phyloP scores from a whole-genome alignment of 352 stramenopile genomes.

The Peronospora farinosa region DNA sequence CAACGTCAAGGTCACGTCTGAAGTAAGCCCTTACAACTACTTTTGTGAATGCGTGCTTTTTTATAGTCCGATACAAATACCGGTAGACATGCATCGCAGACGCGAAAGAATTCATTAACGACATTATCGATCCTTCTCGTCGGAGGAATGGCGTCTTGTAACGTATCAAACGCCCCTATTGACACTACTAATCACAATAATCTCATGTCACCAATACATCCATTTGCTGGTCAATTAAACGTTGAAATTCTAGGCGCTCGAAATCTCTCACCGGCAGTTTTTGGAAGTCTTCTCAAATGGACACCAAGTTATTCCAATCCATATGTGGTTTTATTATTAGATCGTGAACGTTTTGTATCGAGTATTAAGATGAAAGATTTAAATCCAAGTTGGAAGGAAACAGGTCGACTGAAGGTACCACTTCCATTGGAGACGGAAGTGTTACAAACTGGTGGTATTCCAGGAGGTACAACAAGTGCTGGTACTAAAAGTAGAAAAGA shows the following conservation, averaged over 20 bases:
- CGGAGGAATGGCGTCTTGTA: conserved; percentile 29
- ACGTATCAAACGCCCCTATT: conserved; percentile 7
- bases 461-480: conserved; percentile 19
- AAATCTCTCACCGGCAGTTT: conserved; percentile 50
- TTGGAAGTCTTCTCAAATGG: conserved; percentile 64
- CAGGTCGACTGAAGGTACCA: conserved; percentile 41
- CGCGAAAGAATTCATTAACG: no score
- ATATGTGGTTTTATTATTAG: conserved; percentile 53
- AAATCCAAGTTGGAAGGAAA: conserved; percentile 66
- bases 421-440: conserved; percentile 55
- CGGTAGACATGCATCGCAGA: no score
- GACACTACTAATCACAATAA: conserved; percentile 8
- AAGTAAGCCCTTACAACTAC: no score
- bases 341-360: conserved; percentile 48
- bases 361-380: conserved; percentile 42
- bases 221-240: conserved; percentile 38
- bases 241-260: conserved; percentile 55
- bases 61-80: no score
- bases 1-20: no score
- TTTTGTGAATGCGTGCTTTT: no score
- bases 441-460: conserved; percentile 34
- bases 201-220: conserved; percentile 1
- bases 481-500: conserved; percentile 4
- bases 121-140: not conserved
- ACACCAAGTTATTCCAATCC: conserved; percentile 62